Conservation (phyloP, 805 yeast species). For the Naumovozyma castellii region DNA sequence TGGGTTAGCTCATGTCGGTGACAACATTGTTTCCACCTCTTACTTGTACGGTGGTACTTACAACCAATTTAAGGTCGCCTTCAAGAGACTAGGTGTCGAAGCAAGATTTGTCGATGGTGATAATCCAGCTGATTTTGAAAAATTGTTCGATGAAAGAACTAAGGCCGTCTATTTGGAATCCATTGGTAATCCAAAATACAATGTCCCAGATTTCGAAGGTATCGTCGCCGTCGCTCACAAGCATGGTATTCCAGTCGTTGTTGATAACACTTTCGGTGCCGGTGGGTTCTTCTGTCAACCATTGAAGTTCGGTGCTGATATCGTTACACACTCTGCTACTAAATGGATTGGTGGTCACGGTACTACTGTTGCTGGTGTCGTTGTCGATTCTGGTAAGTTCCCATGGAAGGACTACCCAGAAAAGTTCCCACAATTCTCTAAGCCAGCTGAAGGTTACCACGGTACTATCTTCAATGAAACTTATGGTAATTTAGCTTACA, state of each 20-base stretch:
- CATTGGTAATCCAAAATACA: constrained; percentile 87
- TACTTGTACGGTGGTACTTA: constrained; percentile 92
- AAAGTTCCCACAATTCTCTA: constrained; percentile 82
- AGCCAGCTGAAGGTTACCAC: constrained; percentile 91
- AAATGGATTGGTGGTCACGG: constrained; percentile 99
- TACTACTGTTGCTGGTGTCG: constrained; percentile 84
- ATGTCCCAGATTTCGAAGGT: constrained; percentile 81
- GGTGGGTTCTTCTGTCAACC: constrained; percentile 87
- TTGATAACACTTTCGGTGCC: constrained; percentile 95
- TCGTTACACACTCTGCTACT: constrained; percentile 89
- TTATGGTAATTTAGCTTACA: constrained; percentile 70
- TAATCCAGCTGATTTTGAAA: constrained; percentile 57
- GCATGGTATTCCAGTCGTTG: constrained; percentile 82
- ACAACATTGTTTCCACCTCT: constrained; percentile 79
- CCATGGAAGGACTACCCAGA: constrained; percentile 81
- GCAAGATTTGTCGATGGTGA: constrained; percentile 81
- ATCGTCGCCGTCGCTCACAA: constrained; percentile 71
- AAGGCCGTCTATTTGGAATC: constrained; percentile 85
- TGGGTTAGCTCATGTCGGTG: constrained; percentile 79
- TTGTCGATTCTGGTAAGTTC: constrained; percentile 86
- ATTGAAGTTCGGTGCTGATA: constrained; percentile 81
- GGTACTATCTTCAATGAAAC: constrained; percentile 77
- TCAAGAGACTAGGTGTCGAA: constrained; percentile 81
- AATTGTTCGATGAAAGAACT: constrained; percentile 70
- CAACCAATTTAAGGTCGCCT: constrained; percentile 88